Evolutionary conservation across 805 yeast species (phyloP), one percentile per base, ranked within the genome.

Genomic region (Hanseniaspora mollemarum): DNA sequence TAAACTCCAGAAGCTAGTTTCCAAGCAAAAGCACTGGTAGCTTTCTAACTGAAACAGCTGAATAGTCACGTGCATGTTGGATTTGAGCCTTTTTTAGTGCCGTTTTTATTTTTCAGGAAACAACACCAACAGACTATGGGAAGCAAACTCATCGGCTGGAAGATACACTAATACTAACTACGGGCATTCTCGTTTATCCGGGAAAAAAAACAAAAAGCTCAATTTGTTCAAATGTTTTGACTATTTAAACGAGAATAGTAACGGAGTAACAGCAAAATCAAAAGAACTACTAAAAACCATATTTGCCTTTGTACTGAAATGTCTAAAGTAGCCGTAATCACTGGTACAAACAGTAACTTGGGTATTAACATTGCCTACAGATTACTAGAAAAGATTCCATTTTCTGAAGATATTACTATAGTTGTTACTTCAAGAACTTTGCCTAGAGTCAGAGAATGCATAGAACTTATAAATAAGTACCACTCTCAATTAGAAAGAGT

Each of bases 381-480:
- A 46, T 69, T 92, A 26, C 71, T 92, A 6, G 81, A 79, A 51
- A 73, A 75, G 38, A 63, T 77, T 2, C 79, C 82, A 5, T 62
- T 68, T 1, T 71, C 71, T 18, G 68, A 69, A 8, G 71, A 82
- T 53, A 60, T 92, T 43, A 87, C 96, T 0, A 69, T 92, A 9
- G 78, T 92, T 10, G 87, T 90, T 10, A 88, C 97, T 0, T 84
- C 96, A 4, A 72, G 99, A 57, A 85, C 95, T 0, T 71, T 90
- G 43, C 87, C 94, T 7, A 77, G 87, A 52, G 96, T 81, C 4
- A 80, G 80, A 52, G 87, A 83, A 55, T 81, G 81, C 21, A 84
- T 90, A 45, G 71, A 70, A 24, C 65, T 67, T 42, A 77, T 87
- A 53, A 74, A 78, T 53, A 60, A 65, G 7, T 73, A 71, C 61